These are phyloP conservation scores for Aureobasidium uvarum DNA, from an alignment of 2,329 filamentous ascomycete genomes.

Conservation along the genomic window DNA sequence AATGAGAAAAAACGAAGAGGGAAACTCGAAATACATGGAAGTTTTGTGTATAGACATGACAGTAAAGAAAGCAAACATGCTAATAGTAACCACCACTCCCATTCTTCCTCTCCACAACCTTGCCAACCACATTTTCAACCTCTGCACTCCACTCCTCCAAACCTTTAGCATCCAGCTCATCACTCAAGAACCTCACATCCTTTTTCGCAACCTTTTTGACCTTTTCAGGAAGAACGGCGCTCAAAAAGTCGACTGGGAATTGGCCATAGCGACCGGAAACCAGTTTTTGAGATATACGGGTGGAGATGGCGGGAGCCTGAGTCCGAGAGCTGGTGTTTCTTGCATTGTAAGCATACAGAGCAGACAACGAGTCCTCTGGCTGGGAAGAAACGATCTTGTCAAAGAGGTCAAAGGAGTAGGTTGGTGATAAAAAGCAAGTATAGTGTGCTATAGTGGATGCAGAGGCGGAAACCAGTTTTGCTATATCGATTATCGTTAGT, in stretches of 20 bases:
- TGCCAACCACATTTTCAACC: neutral
- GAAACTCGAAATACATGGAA: neutral
- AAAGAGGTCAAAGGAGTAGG: too few species aligned
- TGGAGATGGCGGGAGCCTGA: neutral
- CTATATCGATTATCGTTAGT: neutral
- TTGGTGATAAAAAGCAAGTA: neutral
- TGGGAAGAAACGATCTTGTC: neutral
- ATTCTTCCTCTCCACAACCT: neutral
- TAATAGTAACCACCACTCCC: neutral
- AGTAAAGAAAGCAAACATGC: neutral
- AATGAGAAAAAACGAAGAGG: neutral
- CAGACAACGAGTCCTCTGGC: neutral
- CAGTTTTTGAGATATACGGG: neutral
- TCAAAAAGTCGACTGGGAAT: neutral
- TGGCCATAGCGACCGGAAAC: slow-evolving; percentile 9
- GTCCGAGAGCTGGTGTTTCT: neutral
- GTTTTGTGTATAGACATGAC: neutral
- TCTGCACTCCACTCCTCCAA: neutral
- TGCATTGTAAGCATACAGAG: neutral
- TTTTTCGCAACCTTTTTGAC: neutral
- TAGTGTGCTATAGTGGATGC: neutral
- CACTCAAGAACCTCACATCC: neutral
- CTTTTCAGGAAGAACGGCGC: neutral
- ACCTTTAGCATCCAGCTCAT: neutral
- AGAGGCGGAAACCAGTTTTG: neutral